Conservation (phyloP, 352 stramenopile species). For the Paralagenidium karlingii region DNA sequence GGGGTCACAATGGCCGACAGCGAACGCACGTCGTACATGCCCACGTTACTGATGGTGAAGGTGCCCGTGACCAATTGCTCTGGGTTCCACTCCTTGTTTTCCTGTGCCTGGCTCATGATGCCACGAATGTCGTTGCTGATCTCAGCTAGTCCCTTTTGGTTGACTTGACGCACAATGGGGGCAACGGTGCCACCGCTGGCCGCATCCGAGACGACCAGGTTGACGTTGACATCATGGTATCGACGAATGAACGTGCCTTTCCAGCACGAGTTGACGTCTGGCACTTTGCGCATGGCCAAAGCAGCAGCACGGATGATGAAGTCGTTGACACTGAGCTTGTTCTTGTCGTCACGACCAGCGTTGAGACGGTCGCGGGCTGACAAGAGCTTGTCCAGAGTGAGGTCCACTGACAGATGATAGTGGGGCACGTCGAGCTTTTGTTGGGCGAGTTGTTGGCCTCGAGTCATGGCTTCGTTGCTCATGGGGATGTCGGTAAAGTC, state of each 20-base stretch:
- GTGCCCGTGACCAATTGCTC: slow-evolving; percentile 80
- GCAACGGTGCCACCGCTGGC: slow-evolving; percentile 84
- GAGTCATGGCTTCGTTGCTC: slow-evolving; percentile 51
- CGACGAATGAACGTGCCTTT: slow-evolving; percentile 89
- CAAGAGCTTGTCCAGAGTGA: slow-evolving; percentile 89
- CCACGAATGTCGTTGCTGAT: slow-evolving; percentile 83
- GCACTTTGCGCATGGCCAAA: slow-evolving; percentile 94
- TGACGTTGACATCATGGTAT: slow-evolving; percentile 93
- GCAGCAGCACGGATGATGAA: slow-evolving; percentile 94
- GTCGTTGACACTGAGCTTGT: slow-evolving; percentile 96
- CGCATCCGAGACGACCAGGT: slow-evolving; percentile 70
- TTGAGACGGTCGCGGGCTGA: slow-evolving; percentile 84
- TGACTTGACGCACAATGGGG: slow-evolving; percentile 90
- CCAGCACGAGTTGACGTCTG: slow-evolving; percentile 83
- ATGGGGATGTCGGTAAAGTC: slow-evolving; percentile 92
- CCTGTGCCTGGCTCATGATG: slow-evolving; percentile 32
- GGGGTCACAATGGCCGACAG: slow-evolving; percentile 89
- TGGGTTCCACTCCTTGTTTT: slow-evolving; percentile 15
- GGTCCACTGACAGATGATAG: slow-evolving; percentile 95
- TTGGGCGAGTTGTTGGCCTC: slow-evolving; percentile 83
- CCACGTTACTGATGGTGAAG: slow-evolving; percentile 95
- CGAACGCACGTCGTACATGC: slow-evolving; percentile 94
- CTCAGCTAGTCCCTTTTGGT: slow-evolving; percentile 78
- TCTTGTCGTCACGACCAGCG: slow-evolving; percentile 82
- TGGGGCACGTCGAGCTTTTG: slow-evolving; percentile 94